These are phyloP conservation scores for Deakozyma indianensis DNA, from an alignment of 805 yeast species.

Conservation along the genomic window DNA sequence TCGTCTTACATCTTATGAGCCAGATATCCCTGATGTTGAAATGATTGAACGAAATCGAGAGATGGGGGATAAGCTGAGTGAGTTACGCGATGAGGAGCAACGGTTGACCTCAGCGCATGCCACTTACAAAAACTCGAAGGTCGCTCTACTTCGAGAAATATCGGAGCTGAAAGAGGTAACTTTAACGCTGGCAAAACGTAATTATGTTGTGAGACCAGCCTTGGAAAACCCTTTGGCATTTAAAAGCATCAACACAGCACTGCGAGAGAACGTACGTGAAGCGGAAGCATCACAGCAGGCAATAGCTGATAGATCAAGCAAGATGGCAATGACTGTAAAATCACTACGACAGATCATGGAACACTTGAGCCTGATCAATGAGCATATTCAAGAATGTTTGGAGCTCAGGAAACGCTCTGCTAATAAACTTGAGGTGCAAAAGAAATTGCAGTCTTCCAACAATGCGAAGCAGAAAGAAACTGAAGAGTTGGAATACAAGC, in stretches of 20 bases:
- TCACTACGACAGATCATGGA: neutral
- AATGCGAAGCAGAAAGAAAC: neutral
- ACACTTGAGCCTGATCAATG: neutral
- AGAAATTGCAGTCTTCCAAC: neutral
- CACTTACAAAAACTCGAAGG: constrained; percentile 49
- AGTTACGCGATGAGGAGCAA: constrained; percentile 50
- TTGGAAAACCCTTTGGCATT: neutral
- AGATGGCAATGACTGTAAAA: neutral
- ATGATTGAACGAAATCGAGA: constrained; percentile 36
- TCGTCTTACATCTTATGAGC: constrained; percentile 22
- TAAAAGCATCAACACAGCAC: neutral
- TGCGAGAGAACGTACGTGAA: neutral
- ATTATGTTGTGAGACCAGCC: neutral
- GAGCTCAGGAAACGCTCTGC: neutral
- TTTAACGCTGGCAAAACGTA: neutral
- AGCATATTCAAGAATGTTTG: neutral
- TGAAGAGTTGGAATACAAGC: neutral
- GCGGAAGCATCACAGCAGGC: neutral
- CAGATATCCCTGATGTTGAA: constrained; percentile 18
- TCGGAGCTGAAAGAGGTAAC: constrained; percentile 21
- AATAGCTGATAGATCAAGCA: neutral
- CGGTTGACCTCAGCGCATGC: constrained; percentile 44
- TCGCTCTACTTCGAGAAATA: constrained; percentile 38
- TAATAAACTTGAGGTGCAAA: neutral
- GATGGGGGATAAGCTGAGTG: constrained; percentile 47